Evolutionary conservation across 31 red algal genomes (phyloP), one percentile per base, ranked within the genome.

Genomic region (Endocladia muricata): DNA sequence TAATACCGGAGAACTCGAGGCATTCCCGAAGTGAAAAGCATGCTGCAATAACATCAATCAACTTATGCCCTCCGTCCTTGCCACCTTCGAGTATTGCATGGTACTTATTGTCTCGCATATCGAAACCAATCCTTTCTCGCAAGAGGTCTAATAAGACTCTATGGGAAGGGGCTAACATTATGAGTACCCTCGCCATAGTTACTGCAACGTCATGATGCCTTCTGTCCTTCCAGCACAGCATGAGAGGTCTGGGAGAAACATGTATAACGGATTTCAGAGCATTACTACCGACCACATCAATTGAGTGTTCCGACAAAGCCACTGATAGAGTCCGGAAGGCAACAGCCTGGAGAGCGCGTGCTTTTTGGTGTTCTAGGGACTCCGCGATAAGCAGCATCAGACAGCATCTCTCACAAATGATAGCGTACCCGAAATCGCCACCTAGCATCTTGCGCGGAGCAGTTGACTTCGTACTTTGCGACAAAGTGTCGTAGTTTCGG

Each of bases 201-300:
- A 89, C 75, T 0, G 85, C 85, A 28, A 61, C 31, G 32, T 76
- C 67, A 51, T 89, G 76, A 61, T 81, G 67, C 43, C 55, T 68
- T 23, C 85, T 58, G 48, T 89, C 85, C 23, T 42, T 81, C 85
- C 85, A 89, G 38, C 85, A 89, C 49, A 38, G 34, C 9, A 89
- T 22, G 26, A 89, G 1, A 13, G 75, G 76, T 31, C 31, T 56
- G 58, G 75, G 62, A 29, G 49, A 44, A 39, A 89, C 68, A 48
- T 81, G 73, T 28, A 89, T 81, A 1, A 89, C 68, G 36, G 85
- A 74, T 28, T 59, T 63, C 7, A 89, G 29, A 8, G 85, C 85
- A 54, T 11, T 49, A 42, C 85, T 89, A 13, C 73, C 76, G 4
- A 68, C 33, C 13, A 81, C 47, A 62, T 75, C 76, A 48, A 89